A percentile compares a stretch with the other conserved stretches of the same genome.
These are phyloP conservation scores for Leccinum angustisporum DNA, from an alignment of 1,284 basidiomycete genomes.

Conservation along the genomic window DNA sequence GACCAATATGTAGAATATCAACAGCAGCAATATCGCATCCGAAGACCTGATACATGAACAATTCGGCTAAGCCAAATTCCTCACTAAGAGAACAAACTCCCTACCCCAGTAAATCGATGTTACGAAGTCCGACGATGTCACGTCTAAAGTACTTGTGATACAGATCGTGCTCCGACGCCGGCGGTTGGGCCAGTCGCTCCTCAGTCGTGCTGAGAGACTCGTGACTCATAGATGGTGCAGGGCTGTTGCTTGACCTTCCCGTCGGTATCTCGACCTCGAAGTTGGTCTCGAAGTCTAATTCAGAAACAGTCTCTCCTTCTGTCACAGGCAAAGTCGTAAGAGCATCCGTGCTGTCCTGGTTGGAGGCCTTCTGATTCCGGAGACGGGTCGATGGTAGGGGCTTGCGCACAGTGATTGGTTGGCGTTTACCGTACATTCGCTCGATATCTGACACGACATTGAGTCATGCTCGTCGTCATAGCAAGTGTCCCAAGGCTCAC, in stretches of 20 bases:
- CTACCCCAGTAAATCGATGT: slow-evolving; percentile 85
- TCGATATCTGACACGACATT: slow-evolving; percentile 76
- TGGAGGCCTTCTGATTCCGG: slow-evolving; percentile 15
- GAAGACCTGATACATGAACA: slow-evolving; percentile 46
- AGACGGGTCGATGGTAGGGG: slow-evolving; percentile 45
- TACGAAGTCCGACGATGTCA: slow-evolving; percentile 79
- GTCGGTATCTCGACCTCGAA: slow-evolving; percentile 50
- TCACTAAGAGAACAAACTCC: slow-evolving; percentile 20
- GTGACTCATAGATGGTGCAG: neutral
- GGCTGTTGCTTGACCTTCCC: slow-evolving; percentile 9
- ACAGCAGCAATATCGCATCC: slow-evolving; percentile 66
- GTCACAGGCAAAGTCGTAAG: slow-evolving; percentile 50
- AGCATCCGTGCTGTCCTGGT: slow-evolving; percentile 13
- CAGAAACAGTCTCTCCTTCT: slow-evolving; percentile 71
- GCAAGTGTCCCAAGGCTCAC: slow-evolving; percentile 48
- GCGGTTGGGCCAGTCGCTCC: slow-evolving; percentile 21
- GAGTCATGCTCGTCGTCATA: neutral
- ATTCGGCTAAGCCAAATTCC: slow-evolving; percentile 26
- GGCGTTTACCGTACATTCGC: slow-evolving; percentile 85
- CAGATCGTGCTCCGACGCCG: slow-evolving; percentile 82
- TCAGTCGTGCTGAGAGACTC: slow-evolving; percentile 7
- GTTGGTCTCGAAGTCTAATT: slow-evolving; percentile 69
- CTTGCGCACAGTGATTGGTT: slow-evolving; percentile 82
- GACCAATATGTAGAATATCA: slow-evolving; percentile 54
- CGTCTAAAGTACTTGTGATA: slow-evolving; percentile 89